These are phyloP conservation scores for Coffea canephora DNA, from an alignment of 257 asterid genomes.

Conservation along the genomic window DNA sequence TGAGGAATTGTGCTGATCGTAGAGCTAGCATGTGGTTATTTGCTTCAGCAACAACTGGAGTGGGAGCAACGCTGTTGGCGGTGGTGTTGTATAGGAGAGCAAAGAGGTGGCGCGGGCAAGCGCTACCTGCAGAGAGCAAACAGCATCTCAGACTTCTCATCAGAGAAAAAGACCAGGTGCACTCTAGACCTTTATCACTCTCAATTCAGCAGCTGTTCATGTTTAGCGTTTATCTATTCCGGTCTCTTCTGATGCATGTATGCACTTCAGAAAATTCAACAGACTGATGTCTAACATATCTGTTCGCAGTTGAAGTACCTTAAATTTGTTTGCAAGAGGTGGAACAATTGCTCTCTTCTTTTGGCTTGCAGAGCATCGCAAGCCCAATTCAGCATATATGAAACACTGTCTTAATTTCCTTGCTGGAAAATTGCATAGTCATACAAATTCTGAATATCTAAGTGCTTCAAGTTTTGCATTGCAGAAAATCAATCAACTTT, in stretches of 20 bases:
- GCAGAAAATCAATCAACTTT: slow-evolving; percentile 66
- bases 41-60: slow-evolving; percentile 41
- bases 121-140: slow-evolving; percentile 26
- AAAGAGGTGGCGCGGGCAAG: slow-evolving; percentile 37
- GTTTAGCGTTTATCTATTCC: neutral
- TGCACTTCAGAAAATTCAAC: no score
- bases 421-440: neutral
- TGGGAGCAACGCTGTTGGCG: slow-evolving; percentile 33
- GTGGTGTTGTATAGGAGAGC: slow-evolving; percentile 34
- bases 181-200: no score
- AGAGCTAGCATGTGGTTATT: slow-evolving; percentile 33
- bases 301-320: no score
- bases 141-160: slow-evolving; percentile 38
- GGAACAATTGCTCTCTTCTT: no score
- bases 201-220: neutral
- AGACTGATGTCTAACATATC: no score
- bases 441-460: neutral
- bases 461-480: neutral
- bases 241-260: neutral
- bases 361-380: no score
- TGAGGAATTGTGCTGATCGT: slow-evolving; percentile 22
- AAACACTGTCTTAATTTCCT: no score
- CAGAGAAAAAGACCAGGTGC: slow-evolving; percentile 58
- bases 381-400: no score
- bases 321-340: no score